Percentiles rank a stretch among this genome's conserved stretches.
Conservation (phyloP, 2,329 filamentous ascomycete genomes). For the Aspergillus clavatus region DNA sequence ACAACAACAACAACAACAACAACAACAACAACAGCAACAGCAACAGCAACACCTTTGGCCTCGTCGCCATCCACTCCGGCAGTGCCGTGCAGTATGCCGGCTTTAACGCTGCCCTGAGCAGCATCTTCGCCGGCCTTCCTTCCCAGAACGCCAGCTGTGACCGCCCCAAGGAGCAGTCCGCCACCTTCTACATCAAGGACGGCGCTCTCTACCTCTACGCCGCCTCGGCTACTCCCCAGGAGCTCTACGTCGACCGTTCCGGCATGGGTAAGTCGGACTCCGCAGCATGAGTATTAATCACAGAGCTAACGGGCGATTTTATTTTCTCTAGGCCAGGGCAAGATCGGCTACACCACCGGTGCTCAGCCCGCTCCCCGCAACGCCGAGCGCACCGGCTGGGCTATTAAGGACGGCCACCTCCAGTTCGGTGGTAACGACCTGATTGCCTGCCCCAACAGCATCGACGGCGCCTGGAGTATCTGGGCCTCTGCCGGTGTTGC, state of each 20-base stretch:
- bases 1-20: too few species aligned
- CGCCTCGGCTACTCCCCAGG: slow-evolving; percentile 42
- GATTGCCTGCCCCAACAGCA: slow-evolving; percentile 50
- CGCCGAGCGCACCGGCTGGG: slow-evolving; percentile 47
- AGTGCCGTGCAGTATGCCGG: slow-evolving; percentile 45
- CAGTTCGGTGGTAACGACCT: slow-evolving; percentile 44
- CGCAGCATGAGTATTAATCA: neutral
- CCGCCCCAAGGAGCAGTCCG: slow-evolving; percentile 33
- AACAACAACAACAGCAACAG: too few species aligned
- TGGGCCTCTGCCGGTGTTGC: slow-evolving; percentile 25
- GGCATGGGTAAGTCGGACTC: slow-evolving; percentile 49
- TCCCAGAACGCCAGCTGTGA: slow-evolving; percentile 49
- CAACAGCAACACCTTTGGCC: slow-evolving; percentile 39
- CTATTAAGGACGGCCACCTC: slow-evolving; percentile 45
- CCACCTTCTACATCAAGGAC: slow-evolving; percentile 49
- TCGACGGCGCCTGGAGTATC: slow-evolving; percentile 41
- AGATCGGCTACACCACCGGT: slow-evolving; percentile 50
- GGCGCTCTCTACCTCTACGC: slow-evolving; percentile 49
- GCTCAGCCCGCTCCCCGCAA: slow-evolving; percentile 38
- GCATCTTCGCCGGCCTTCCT: slow-evolving; percentile 43
- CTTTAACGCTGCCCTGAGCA: slow-evolving; percentile 44
- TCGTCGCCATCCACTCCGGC: slow-evolving; percentile 50
- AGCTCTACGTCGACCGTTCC: slow-evolving; percentile 52
- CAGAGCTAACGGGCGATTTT: slow-evolving; percentile 8
- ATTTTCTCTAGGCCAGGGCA: slow-evolving; percentile 48